Evolutionary conservation across 805 yeast genomes (phyloP).

Genomic region (Yarrowia phangngaensis): DNA sequence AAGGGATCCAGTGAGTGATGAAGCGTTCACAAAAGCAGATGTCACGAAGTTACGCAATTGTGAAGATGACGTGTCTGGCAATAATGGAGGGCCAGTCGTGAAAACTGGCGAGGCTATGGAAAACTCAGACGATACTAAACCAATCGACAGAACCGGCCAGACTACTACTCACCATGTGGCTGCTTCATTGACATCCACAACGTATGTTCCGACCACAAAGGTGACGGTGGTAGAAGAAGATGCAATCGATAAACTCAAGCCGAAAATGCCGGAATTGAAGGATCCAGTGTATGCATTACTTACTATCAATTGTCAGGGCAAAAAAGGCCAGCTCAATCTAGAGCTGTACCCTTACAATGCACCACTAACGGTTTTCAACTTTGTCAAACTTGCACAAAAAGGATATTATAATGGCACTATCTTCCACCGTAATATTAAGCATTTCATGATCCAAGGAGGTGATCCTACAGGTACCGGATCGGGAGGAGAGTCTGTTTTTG

Average conservation of each 20-base stretch:
- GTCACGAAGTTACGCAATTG: slow-evolving; percentile 29
- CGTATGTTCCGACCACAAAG: neutral
- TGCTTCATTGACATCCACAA: slow-evolving; percentile 15
- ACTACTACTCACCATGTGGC: slow-evolving; percentile 24
- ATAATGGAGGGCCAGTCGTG: neutral
- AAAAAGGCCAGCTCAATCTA: slow-evolving; percentile 32
- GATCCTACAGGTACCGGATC: slow-evolving; percentile 40
- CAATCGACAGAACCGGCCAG: slow-evolving; percentile 6
- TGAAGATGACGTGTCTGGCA: neutral
- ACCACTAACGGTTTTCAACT: slow-evolving; percentile 36
- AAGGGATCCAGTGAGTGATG: slow-evolving; percentile 37
- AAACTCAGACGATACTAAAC: slow-evolving; percentile 1
- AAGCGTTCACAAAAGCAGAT: slow-evolving; percentile 35
- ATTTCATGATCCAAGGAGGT: slow-evolving; percentile 41
- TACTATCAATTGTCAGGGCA: slow-evolving; percentile 30
- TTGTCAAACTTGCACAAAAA: slow-evolving; percentile 35
- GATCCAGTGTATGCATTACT: slow-evolving; percentile 36
- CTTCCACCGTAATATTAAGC: slow-evolving; percentile 38
- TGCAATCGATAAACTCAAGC: slow-evolving; percentile 31
- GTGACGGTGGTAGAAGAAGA: slow-evolving; percentile 32
- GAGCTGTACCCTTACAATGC: slow-evolving; percentile 34
- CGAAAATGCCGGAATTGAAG: slow-evolving; percentile 34
- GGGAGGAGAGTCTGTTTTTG: slow-evolving; percentile 51
- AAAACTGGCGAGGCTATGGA: slow-evolving; percentile 31
- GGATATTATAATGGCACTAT: slow-evolving; percentile 38